A percentile compares a stretch with the other conserved stretches of the same genome.
phyloP scores from a whole-genome alignment of 495 filamentous ascomycete species.

The Ascodesmis nigricans region DNA sequence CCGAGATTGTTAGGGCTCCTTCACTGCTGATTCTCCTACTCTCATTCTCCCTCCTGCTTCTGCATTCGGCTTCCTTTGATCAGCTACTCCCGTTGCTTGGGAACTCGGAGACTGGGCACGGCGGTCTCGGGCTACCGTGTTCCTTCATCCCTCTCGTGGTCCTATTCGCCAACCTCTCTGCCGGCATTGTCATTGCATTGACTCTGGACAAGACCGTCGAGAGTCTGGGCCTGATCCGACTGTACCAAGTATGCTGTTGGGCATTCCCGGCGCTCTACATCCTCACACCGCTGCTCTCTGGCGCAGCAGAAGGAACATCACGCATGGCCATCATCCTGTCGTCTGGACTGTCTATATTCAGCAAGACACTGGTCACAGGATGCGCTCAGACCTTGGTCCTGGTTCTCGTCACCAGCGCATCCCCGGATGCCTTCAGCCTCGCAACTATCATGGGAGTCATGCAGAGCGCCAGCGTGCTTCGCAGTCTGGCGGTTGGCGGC shows the following conservation, averaged over 20 bases:
- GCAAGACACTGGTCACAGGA: conserved; percentile 24
- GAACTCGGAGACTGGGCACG: conserved; percentile 24
- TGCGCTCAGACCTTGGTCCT: conserved; percentile 24
- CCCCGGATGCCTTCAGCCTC: conserved; percentile 26
- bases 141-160: conserved; percentile 24
- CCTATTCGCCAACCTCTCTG: conserved; percentile 21
- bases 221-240: conserved; percentile 23
- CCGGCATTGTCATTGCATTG: conserved; percentile 22
- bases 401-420: conserved; percentile 26
- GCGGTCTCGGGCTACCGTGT: conserved; percentile 28
- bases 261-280: conserved; percentile 26
- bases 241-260: conserved; percentile 24
- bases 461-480: conserved; percentile 25
- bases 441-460: conserved; percentile 29
- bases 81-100: conserved; percentile 27
- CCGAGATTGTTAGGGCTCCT: conserved; percentile 25
- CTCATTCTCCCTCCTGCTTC: conserved; percentile 26
- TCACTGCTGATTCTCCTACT: conserved; percentile 26
- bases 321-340: conserved; percentile 18
- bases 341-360: conserved; percentile 23
- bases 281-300: conserved; percentile 22
- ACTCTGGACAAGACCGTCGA: conserved; percentile 21
- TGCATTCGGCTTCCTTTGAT: conserved; percentile 28
- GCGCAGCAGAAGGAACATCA: conserved; percentile 17
- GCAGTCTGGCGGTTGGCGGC: conserved; percentile 26